Percentiles rank a stretch among this genome's conserved stretches.
Conservation (phyloP, 176 grass and related monocot genomes). For the Oryza glumipatula region DNA sequence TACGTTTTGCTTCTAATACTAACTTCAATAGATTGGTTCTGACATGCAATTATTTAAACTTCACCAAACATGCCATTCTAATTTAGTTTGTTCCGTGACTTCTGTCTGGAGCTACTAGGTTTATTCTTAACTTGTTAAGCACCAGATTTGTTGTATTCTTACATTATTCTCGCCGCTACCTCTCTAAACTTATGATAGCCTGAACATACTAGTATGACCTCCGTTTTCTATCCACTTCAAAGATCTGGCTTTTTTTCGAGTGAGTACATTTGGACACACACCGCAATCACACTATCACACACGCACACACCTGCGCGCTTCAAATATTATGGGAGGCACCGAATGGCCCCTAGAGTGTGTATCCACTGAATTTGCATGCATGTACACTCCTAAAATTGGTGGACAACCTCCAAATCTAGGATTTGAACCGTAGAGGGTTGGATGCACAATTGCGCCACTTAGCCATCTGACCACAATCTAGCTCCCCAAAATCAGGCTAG, state of each 20-base stretch:
- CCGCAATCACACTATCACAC: not conserved
- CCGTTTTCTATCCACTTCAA: not conserved
- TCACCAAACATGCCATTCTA: slow-evolving; percentile 8
- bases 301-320: not conserved
- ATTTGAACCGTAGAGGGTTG: not conserved
- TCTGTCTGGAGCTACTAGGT: not conserved
- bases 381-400: not conserved
- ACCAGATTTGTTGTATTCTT: slow-evolving; percentile 9
- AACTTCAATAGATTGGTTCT: not conserved
- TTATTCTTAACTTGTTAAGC: slow-evolving; percentile 17
- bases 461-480: not conserved
- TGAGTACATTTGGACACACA: not conserved
- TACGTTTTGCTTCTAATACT: not conserved
- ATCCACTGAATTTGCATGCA: not conserved
- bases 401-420: not conserved
- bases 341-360: not conserved
- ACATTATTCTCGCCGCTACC: not conserved
- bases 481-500: not conserved
- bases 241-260: not conserved
- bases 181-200: not conserved
- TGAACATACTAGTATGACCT: slow-evolving; percentile 6
- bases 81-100: slow-evolving; percentile 9
- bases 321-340: not conserved
- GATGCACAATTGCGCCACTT: not conserved
- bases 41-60: slow-evolving; percentile 9